Conservation (phyloP, 352 stramenopile genomes). For the Globisporangium viniferum region DNA sequence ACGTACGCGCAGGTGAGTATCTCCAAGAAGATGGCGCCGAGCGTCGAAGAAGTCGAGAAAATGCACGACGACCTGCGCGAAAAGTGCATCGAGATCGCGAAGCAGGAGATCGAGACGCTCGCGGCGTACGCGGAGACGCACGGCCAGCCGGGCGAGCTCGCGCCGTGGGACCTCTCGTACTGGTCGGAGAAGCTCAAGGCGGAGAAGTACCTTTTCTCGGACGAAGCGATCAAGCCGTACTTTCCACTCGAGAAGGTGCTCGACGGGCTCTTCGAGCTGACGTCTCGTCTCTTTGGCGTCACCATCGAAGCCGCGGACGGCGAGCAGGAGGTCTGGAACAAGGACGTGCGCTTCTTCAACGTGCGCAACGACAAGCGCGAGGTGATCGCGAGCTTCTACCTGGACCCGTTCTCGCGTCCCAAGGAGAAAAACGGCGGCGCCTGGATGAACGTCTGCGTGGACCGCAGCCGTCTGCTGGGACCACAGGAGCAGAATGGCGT, state of each 20-base stretch:
- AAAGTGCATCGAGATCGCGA: slow-evolving; percentile 90
- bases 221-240: slow-evolving; percentile 97
- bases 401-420: slow-evolving; percentile 97
- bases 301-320: slow-evolving; percentile 85
- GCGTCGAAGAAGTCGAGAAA: slow-evolving; percentile 88
- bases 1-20: slow-evolving; percentile 93
- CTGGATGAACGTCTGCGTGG: slow-evolving; percentile 98
- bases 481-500: slow-evolving; percentile 44
- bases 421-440: slow-evolving; percentile 97
- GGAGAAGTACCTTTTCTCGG: slow-evolving; percentile 92
- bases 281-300: slow-evolving; percentile 93
- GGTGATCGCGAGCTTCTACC: slow-evolving; percentile 94
- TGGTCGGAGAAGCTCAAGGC: slow-evolving; percentile 96
- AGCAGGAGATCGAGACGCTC: slow-evolving; percentile 91
- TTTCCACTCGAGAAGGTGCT: slow-evolving; percentile 95
- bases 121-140: slow-evolving; percentile 79
- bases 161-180: slow-evolving; percentile 94
- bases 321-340: slow-evolving; percentile 87
- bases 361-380: slow-evolving; percentile 78
- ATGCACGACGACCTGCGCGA: slow-evolving; percentile 92
- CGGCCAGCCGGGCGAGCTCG: slow-evolving; percentile 74
- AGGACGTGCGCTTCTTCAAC: slow-evolving; percentile 96
- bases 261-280: slow-evolving; percentile 95
- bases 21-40: slow-evolving; percentile 96
- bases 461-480: slow-evolving; percentile 88